These are phyloP conservation scores for Cutaneotrichosporon cyanovorans DNA, from an alignment of 1,284 basidiomycete genomes.

Conservation along the genomic window DNA sequence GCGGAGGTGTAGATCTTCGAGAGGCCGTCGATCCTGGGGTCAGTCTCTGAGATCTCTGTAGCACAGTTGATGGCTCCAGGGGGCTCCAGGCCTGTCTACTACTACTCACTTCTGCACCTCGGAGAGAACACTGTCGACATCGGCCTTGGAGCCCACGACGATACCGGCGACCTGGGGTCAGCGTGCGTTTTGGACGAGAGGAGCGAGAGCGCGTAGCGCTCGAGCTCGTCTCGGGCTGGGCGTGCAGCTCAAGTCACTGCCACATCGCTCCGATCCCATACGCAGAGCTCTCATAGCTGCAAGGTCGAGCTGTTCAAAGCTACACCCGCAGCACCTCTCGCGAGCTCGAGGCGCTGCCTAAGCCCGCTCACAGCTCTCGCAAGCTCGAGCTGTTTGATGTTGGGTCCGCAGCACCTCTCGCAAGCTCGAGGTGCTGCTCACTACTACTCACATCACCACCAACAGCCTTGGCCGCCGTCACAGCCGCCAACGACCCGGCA, in stretches of 20 bases:
- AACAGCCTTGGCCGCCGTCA: slow-evolving; percentile 78
- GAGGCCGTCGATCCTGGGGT: slow-evolving; percentile 43
- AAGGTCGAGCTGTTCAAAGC: too few relatives aligned
- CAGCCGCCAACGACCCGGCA: slow-evolving; percentile 74
- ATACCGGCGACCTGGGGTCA: slow-evolving; percentile 66
- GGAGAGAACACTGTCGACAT: slow-evolving; percentile 63
- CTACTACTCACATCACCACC: slow-evolving; percentile 52
- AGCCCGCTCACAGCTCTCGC: too few relatives aligned
- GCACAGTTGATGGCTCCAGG: not conserved
- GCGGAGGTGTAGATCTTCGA: slow-evolving; percentile 47
- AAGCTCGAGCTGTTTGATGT: too few relatives aligned
- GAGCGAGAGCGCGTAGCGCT: too few relatives aligned
- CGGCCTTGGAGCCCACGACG: slow-evolving; percentile 65
- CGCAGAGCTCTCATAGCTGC: too few relatives aligned
- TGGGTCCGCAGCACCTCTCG: not conserved
- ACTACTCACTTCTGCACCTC: slow-evolving; percentile 66
- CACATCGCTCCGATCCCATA: too few relatives aligned
- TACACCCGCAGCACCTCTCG: too few relatives aligned
- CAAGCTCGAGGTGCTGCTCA: too few relatives aligned
- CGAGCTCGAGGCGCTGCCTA: too few relatives aligned
- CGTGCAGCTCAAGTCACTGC: too few relatives aligned
- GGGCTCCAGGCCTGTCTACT: not conserved
- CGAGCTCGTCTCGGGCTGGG: too few relatives aligned
- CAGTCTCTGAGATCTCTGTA: not conserved
- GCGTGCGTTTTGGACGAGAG: too few relatives aligned